Conservation (phyloP, 495 filamentous ascomycete genomes). For the Neurospora africana region DNA sequence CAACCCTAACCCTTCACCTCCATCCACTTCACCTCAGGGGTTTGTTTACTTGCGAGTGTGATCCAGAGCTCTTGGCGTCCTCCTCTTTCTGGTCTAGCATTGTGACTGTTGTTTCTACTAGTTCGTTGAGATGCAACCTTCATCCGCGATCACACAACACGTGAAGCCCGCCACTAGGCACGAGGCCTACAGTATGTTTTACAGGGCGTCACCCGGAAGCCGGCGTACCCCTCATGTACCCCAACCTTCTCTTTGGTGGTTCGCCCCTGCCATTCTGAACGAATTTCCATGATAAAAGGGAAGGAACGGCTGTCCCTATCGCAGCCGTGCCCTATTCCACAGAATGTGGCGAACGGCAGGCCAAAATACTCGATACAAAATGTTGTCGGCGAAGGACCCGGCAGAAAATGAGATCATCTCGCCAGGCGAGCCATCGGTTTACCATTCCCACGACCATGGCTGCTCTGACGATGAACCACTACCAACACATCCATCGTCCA, state of each 20-base stretch:
- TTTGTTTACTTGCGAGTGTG: background rate
- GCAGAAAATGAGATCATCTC: background rate
- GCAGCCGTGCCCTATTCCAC: background rate
- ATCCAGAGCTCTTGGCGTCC: background rate
- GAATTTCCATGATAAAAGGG: background rate
- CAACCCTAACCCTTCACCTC: background rate
- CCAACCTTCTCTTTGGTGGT: background rate
- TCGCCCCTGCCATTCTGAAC: background rate
- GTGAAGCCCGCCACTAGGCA: background rate
- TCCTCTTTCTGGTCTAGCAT: background rate
- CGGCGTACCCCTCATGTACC: background rate
- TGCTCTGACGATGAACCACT: background rate
- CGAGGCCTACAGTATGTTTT: background rate
- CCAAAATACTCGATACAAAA: background rate
- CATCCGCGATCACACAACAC: background rate
- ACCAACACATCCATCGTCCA: background rate
- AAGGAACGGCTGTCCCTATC: background rate
- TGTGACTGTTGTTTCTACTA: background rate
- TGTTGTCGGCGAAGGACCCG: background rate
- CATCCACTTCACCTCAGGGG: background rate
- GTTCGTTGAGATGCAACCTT: background rate
- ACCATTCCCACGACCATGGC: background rate
- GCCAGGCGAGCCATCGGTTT: background rate
- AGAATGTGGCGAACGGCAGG: background rate
- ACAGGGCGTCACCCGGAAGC: background rate